phyloP scores from a whole-genome alignment of 2,329 filamentous ascomycete genomes.

The Hypoxylon sp. region DNA sequence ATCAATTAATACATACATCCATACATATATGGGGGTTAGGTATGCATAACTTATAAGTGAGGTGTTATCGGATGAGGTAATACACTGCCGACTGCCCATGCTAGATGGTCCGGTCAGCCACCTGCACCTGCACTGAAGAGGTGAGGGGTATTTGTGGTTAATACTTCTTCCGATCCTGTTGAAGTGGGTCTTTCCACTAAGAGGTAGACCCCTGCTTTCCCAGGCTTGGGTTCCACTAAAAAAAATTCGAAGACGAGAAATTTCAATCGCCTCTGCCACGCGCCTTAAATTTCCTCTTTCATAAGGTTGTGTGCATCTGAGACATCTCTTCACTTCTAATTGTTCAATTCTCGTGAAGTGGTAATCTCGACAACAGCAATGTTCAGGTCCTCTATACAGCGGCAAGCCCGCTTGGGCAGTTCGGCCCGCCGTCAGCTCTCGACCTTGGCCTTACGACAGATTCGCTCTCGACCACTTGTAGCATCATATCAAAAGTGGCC shows the following conservation, averaged over 20 bases:
- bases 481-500: conserved; percentile 34
- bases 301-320: conserved; percentile 32
- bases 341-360: conserved; percentile 26
- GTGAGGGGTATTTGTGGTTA: not conserved
- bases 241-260: conserved; percentile 34
- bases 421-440: conserved; percentile 49
- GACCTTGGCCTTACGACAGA: conserved; percentile 40
- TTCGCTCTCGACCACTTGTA: conserved; percentile 37
- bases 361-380: conserved; percentile 39
- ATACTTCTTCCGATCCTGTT: conserved; percentile 12
- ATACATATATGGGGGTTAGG: too few relatives aligned
- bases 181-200: not conserved
- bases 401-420: conserved; percentile 52
- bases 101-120: too few relatives aligned
- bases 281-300: conserved; percentile 25
- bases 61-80: too few relatives aligned
- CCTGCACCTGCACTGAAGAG: not conserved
- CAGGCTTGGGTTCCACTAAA: conserved; percentile 22
- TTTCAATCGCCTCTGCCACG: conserved; percentile 34
- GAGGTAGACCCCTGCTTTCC: not conserved
- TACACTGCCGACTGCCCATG: too few relatives aligned
- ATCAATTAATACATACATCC: too few relatives aligned
- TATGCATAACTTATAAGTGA: too few relatives aligned
- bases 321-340: conserved; percentile 28
- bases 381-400: conserved; percentile 52